Base-by-base conservation (phyloP, 768 basidiomycete genomes). In the Austroboletus festivus region DNA sequence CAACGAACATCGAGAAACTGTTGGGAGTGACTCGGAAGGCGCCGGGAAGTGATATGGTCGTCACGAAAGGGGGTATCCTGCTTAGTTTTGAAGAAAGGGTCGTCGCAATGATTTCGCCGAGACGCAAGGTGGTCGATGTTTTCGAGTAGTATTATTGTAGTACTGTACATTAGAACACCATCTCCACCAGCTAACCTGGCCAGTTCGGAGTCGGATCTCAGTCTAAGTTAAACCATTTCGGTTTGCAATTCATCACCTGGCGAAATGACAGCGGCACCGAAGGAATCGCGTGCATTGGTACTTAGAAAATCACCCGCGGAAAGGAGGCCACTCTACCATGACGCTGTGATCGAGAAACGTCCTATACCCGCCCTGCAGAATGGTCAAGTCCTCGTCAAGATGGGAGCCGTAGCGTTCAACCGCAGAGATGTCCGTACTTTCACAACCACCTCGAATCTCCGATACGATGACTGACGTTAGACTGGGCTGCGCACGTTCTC, bases 321-420 rank as follows among this genome's bases (percentile, higher is more conserved):
- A 9, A 64, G 59, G 18, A 71, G 71, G 19, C 75, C 78, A 6
- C 50, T 76, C 23, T 80, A 77, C 53, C 73, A 88, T 56, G 82
- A 86, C 51, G 80, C 78, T 0, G 68, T 71, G 6, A 46, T 89
- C 11, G 73, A 78, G 43, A 71, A 77, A 30, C 70, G 65, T 38
- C 71, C 75, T 0, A 62, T 89, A 35, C 77, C 79, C 8, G 21
- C 45, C 48, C 72, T 88, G 46, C 70, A 77, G 49, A 51, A 63
- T 0, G 84, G 80, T 2, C 72, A 90, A 63, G 64, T 90, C 1
- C 71, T 87, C 8, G 83, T 90, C 9, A 79, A 76, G 62, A 79
- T 89, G 44, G 72, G 69, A 18, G 86, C 89, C 13, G 86, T 75
- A 0, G 81, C 78, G 15, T 88, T 88, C 72, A 93, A 93, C 61